phyloP scores from a whole-genome alignment of 176 grass and related monocot genomes.

The Melocanna baccifera region DNA sequence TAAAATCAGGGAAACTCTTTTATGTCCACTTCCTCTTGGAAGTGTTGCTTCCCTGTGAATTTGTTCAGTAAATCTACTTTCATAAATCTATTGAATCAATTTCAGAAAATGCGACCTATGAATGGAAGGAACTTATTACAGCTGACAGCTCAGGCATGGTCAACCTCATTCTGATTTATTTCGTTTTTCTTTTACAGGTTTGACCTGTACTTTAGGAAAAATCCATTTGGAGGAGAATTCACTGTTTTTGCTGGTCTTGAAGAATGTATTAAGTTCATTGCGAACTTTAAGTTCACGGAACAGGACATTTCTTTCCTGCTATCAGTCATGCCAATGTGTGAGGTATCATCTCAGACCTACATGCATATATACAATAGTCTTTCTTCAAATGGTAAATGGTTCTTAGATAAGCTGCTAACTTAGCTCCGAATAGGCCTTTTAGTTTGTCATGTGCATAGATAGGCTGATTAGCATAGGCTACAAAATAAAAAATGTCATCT shows the following conservation, averaged over 20 bases:
- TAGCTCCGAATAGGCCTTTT: background rate
- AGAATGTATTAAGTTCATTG: conserved; percentile 93
- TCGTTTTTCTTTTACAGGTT: conserved; percentile 64
- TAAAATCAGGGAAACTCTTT: background rate
- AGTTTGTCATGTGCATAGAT: background rate
- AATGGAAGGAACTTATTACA: conserved; percentile 10
- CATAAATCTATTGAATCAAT: background rate
- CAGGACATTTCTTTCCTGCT: conserved; percentile 76
- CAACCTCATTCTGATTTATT: conserved; percentile 16
- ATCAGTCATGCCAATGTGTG: conserved; percentile 81
- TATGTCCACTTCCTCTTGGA: conserved; percentile 6
- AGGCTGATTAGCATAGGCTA: background rate
- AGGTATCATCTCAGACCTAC: conserved; percentile 50
- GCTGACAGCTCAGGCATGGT: background rate
- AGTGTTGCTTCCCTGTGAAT: background rate
- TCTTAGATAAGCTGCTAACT: background rate
- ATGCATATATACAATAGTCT: background rate
- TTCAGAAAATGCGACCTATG: conserved; percentile 12
- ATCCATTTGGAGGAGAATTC: conserved; percentile 95
- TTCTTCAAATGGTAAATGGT: background rate
- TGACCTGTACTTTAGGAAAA: conserved; percentile 97
- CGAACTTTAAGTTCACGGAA: conserved; percentile 80
- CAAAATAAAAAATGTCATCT: background rate
- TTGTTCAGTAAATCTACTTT: background rate
- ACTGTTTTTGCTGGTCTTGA: conserved; percentile 97